phyloP scores from a whole-genome alignment of 208 protist genomes.

The Entamoeba moshkovskii region DNA sequence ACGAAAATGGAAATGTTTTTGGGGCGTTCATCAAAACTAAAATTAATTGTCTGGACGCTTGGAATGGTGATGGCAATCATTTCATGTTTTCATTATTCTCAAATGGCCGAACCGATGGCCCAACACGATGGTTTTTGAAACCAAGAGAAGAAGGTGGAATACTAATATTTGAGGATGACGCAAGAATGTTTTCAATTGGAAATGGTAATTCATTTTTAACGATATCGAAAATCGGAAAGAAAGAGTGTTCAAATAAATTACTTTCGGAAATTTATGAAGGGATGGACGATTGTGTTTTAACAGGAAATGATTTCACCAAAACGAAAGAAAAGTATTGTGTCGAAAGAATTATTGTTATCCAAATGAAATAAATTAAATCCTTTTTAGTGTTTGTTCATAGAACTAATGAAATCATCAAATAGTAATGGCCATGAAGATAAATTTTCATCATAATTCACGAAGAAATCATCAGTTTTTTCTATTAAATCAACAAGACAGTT shows the following conservation, averaged over 20 bases:
- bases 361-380: background rate
- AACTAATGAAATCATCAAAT: background rate
- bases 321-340: background rate
- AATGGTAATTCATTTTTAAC: background rate
- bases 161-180: background rate
- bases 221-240: background rate
- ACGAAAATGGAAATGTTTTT: background rate
- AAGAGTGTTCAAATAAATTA: background rate
- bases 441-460: background rate
- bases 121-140: background rate
- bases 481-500: background rate
- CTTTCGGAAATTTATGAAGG: background rate
- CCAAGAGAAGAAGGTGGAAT: background rate
- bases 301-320: background rate
- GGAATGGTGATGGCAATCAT: background rate
- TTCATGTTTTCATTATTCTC: background rate
- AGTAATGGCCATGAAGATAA: background rate
- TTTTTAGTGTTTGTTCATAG: background rate
- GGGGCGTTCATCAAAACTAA: background rate
- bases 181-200: background rate
- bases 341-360: background rate
- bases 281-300: background rate
- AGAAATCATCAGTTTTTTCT: background rate
- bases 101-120: background rate
- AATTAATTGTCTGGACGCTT: background rate